Percentiles rank a stretch among this genome's conserved stretches.
These are phyloP conservation scores for Cucurbita pepo DNA, from an alignment of 306 rosid genomes.

Conservation along the genomic window DNA sequence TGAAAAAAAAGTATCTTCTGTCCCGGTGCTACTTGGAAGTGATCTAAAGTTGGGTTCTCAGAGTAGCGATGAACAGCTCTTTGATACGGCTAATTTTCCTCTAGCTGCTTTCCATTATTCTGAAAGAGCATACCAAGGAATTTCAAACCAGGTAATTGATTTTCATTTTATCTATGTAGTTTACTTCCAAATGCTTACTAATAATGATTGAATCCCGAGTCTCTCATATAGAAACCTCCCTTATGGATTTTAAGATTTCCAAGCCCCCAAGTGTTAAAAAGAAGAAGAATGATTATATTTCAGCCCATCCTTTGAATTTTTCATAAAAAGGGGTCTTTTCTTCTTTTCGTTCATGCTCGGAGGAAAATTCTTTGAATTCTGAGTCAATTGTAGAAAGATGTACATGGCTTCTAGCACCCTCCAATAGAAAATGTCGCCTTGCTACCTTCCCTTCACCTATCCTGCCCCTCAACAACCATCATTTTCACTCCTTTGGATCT, in stretches of 20 bases:
- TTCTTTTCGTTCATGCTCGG: no score
- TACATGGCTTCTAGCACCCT: not conserved
- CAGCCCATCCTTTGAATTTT: no score
- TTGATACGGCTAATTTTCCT: conserved; percentile 44
- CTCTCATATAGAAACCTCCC: no score
- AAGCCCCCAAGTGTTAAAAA: no score
- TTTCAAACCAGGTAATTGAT: conserved; percentile 33
- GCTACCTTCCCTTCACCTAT: not conserved
- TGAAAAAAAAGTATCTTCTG: conserved; percentile 31
- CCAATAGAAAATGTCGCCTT: not conserved
- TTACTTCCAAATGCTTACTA: not conserved
- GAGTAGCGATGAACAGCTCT: conserved; percentile 29
- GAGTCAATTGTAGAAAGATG: no score
- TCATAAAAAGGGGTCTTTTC: no score
- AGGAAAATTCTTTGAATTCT: no score
- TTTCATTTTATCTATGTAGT: conserved; percentile 1
- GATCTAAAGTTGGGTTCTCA: conserved; percentile 47
- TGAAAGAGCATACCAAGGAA: conserved; percentile 66
- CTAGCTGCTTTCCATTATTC: conserved; percentile 56
- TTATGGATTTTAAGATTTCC: no score
- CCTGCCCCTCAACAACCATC: not conserved
- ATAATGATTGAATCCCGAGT: no score
- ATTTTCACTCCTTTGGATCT: not conserved
- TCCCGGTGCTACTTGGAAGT: conserved; percentile 18
- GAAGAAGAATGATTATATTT: no score